These are phyloP conservation scores for Madurella fahalii DNA, from an alignment of 2,329 filamentous ascomycete species.

Conservation along the genomic window DNA sequence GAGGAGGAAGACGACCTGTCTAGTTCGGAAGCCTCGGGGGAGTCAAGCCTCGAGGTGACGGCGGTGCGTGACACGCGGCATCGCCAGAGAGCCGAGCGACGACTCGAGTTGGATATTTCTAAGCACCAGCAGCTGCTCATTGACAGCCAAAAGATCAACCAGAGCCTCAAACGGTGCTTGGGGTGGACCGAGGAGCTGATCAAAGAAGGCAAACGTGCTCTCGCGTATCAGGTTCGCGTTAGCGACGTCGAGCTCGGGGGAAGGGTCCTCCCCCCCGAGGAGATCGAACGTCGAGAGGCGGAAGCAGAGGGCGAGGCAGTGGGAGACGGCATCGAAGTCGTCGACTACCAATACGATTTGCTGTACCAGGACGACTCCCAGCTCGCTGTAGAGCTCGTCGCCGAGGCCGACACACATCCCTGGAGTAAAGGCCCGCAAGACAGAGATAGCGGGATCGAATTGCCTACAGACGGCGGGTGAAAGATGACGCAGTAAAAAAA, in stretches of 20 bases:
- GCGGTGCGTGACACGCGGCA: slow-evolving; percentile 47
- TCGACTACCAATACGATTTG: slow-evolving; percentile 13
- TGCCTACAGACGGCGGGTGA: slow-evolving; percentile 39
- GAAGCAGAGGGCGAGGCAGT: neutral
- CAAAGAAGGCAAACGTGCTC: slow-evolving; percentile 78
- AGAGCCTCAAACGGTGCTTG: slow-evolving; percentile 84
- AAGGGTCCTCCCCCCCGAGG: slow-evolving; percentile 66
- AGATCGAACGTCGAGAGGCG: slow-evolving; percentile 34
- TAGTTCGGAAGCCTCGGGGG: slow-evolving; percentile 36
- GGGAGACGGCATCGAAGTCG: slow-evolving; percentile 12
- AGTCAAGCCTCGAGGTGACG: slow-evolving; percentile 38
- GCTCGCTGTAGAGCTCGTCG: neutral
- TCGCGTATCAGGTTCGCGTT: slow-evolving; percentile 74
- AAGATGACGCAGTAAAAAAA: neutral
- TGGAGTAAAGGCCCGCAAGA: slow-evolving; percentile 43
- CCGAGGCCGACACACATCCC: slow-evolving; percentile 23
- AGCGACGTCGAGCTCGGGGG: slow-evolving; percentile 80
- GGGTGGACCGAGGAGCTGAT: slow-evolving; percentile 89
- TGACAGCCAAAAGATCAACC: slow-evolving; percentile 92
- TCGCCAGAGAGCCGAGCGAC: slow-evolving; percentile 72
- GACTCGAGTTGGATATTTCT: slow-evolving; percentile 76
- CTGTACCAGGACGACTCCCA: slow-evolving; percentile 28
- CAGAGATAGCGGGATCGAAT: slow-evolving; percentile 51
- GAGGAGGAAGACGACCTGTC: slow-evolving; percentile 50
- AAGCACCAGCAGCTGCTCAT: slow-evolving; percentile 86